Base-by-base conservation (phyloP, 139 green algal genomes). In the Ettlia oleoabundans region DNA sequence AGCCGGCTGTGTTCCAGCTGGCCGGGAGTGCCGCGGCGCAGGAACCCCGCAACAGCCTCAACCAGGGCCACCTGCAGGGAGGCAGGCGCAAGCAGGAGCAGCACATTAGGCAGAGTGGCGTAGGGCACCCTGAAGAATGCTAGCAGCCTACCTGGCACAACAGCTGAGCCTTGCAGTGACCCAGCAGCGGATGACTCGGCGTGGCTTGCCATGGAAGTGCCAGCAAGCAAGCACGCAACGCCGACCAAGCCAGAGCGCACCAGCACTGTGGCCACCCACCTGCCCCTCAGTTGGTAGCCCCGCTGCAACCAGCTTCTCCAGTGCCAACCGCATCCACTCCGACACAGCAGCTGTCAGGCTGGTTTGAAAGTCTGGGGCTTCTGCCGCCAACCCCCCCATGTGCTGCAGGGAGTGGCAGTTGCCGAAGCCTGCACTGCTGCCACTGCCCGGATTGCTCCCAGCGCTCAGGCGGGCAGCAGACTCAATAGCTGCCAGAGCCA, bases 1-100 rank as follows among this genome's bases (percentile, higher is more conserved):
- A 40, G 58, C 24, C 35, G 55, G 24, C 58, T 75, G 52, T 78
- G 73, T 63, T 86, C 82, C 76, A 81, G 61, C 67, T 78, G 61
- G 30, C 74, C 55, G 24, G 35, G 67, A 6, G 71, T 24, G 61
- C 37, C 33, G 2, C 51, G 67, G 30, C 41, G 33, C 41, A 86
- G 63, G 58, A 82, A 86, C 15, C 26, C 7, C 37, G 42, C 66
- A 0, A 82, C 64, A 4, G 74, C 73, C 9, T 58, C 62, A 15
- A 86, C 43, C 30, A 83, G 62, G 21, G 22, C 33, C 19, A 71
- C 52, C 81, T 82, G 81, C 68, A 37, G 21, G 19, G 33, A 26
- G 2, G 7, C 18, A n/a, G n/a, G n/a, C 7, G 53, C 26, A 26
- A 64, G 53, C 53, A 64, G 51, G 62, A 40, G 28, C 24, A 68